A percentile compares a stretch with the other conserved stretches of the same genome.
Evolutionary conservation across 208 protist genomes (phyloP).

Genomic region (Trypanosoma theileri): DNA sequence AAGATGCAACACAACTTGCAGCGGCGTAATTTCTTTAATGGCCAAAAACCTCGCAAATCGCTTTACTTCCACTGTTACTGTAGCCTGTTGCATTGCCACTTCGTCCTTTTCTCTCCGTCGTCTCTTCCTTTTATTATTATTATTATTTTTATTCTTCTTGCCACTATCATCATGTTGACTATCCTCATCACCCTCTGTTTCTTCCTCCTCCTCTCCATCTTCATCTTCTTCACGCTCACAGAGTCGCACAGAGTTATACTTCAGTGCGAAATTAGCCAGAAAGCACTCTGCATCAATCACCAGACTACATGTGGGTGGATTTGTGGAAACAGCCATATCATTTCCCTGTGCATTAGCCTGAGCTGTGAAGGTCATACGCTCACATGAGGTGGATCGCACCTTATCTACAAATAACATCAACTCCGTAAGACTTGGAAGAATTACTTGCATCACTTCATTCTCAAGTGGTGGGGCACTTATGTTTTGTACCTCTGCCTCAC

Average conservation of each 20-base stretch:
- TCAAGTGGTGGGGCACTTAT: slow-evolving; percentile 55
- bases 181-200: not conserved
- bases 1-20: slow-evolving; percentile 52
- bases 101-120: not conserved
- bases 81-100: slow-evolving; percentile 14
- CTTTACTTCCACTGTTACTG: slow-evolving; percentile 60
- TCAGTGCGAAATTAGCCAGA: slow-evolving; percentile 57
- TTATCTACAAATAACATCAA: slow-evolving; percentile 78
- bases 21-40: slow-evolving; percentile 56
- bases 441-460: slow-evolving; percentile 44
- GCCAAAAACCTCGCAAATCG: slow-evolving; percentile 77
- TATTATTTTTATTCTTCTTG: not conserved
- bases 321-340: not conserved
- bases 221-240: slow-evolving; percentile 20
- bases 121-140: too few species aligned
- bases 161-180: not conserved
- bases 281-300: slow-evolving; percentile 56
- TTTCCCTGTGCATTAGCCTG: slow-evolving; percentile 3
- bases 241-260: slow-evolving; percentile 59
- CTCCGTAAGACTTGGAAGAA: slow-evolving; percentile 64
- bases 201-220: slow-evolving; percentile 14
- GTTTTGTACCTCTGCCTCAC: slow-evolving; percentile 49
- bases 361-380: slow-evolving; percentile 54
- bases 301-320: slow-evolving; percentile 29
- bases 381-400: slow-evolving; percentile 60